These are phyloP conservation scores for Vanrija sp. DNA, from an alignment of 1,284 basidiomycete species.

Conservation along the genomic window DNA sequence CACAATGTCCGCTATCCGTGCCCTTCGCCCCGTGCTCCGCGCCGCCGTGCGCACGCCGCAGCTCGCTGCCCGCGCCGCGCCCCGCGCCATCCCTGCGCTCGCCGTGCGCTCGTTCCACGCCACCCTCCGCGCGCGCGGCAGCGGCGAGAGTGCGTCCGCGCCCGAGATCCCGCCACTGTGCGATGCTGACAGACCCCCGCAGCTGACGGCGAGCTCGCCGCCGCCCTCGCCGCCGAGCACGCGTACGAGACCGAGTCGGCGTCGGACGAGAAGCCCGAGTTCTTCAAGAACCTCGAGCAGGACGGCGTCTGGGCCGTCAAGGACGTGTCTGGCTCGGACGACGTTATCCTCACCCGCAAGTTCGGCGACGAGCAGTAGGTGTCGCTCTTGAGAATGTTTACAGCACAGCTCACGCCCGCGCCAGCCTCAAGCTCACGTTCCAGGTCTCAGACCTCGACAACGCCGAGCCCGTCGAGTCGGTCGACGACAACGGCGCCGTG, in stretches of 20 bases:
- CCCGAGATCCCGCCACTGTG: too few relatives aligned
- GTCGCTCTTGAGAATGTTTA: neutral
- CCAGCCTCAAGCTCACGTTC: constrained; percentile 47
- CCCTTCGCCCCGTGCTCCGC: constrained; percentile 29
- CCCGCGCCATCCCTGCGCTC: constrained; percentile 8
- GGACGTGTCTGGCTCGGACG: constrained; percentile 72
- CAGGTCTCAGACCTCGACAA: constrained; percentile 48
- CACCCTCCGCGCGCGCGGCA: constrained; percentile 31
- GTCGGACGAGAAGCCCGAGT: constrained; percentile 63
- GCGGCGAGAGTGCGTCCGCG: constrained; percentile 42
- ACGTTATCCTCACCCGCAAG: constrained; percentile 72
- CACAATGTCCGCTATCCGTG: constrained; percentile 20
- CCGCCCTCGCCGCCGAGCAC: constrained; percentile 77
- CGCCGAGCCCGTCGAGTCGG: constrained; percentile 14
- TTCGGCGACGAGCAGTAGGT: constrained; percentile 89
- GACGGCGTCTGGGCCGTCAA: constrained; percentile 79
- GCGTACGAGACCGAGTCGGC: constrained; percentile 72
- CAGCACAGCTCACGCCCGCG: neutral
- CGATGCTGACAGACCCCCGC: constrained; percentile 21
- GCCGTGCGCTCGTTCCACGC: constrained; percentile 31
- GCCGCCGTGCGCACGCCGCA: constrained; percentile 11
- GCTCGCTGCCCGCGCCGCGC: neutral
- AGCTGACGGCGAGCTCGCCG: constrained; percentile 70
- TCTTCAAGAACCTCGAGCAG: constrained; percentile 69
- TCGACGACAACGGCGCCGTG: constrained; percentile 15